Evolutionary conservation across 2,329 filamentous ascomycete species (phyloP), one percentile per base, ranked within the genome.

Genomic region (Fusarium sp.): DNA sequence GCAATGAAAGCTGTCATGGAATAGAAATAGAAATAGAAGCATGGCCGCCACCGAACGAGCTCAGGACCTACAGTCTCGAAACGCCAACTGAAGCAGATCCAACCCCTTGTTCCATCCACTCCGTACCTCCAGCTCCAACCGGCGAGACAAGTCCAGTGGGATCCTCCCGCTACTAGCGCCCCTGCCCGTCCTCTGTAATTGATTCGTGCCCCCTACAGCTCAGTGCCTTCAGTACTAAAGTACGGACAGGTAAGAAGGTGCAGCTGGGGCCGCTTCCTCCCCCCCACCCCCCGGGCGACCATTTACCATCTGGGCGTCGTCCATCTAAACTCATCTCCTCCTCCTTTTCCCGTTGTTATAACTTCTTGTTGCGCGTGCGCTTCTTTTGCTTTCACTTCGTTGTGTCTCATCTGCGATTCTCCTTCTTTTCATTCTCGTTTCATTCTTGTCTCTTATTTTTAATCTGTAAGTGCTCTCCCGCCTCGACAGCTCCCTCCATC

Each of bases 301-400:
- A 70, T 70, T 69, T 74, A 69, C 72, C 72, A 63, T 59, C 68
- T 57, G 50, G 54, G 63, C 63, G 27, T n/a, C 56, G 14, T 66
- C 45, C 40, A 50, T 37, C 63, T 61, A 56, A 60, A 65, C 63
- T 74, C 72, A 72, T 70, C 73, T 75, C 70, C 72, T 64, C 69
- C 71, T 74, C 72, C 72, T 75, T 75, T 74, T 73, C 71, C 69
- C 69, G 62, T 73, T 60, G 43, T 66, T 66, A 63, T 70, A 74
- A 67, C 65, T 70, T 70, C 54, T 72, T 72, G 65, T 58, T 74
- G 72, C 72, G 72, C 72, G 69, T 74, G 72, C 72, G 72, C 72
- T 76, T 74, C 68, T 58, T 70, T 72, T 67, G 40, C 63, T 56
- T 74, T 76, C 65, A 47, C 68, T 73, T 74, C 58, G 63, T 74